Conservation (phyloP, 495 filamentous ascomycete species). For the Amorphotheca resinae region DNA sequence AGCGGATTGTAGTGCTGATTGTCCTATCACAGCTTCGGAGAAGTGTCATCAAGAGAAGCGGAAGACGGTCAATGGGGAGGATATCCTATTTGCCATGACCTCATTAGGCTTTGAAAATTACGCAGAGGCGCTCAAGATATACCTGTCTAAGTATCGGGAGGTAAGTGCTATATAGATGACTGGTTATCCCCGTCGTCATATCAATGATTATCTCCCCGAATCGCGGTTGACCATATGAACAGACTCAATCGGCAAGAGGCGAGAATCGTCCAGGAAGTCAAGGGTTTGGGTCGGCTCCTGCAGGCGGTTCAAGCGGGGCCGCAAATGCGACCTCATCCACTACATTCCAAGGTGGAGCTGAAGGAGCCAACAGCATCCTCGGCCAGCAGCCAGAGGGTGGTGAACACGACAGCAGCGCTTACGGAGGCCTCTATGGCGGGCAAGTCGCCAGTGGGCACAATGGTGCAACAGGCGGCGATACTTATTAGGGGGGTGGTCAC, state of each 20-base stretch:
- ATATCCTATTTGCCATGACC: conserved; percentile 98
- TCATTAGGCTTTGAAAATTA: conserved; percentile 99
- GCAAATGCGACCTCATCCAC: conserved; percentile 35
- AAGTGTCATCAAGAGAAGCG: conserved; percentile 99
- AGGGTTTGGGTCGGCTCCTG: conserved; percentile 38
- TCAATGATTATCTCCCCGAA: conserved; percentile 3
- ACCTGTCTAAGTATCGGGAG: conserved; percentile 94
- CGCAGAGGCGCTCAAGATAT: conserved; percentile 93
- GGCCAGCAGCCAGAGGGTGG: conserved; percentile 45
- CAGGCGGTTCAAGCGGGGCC: conserved; percentile 28
- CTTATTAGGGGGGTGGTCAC: conserved; percentile 8
- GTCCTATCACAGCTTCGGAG: conserved; percentile 64
- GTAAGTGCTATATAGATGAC: conserved; percentile 44
- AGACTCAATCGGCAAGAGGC: conserved; percentile 67
- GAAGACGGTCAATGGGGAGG: conserved; percentile 97
- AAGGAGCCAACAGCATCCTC: conserved; percentile 44
- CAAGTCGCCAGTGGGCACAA: conserved; percentile 49
- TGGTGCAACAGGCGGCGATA: conserved; percentile 43
- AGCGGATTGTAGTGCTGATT: not conserved
- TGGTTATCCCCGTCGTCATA: not conserved
- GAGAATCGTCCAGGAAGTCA: conserved; percentile 61
- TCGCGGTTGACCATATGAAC: conserved; percentile 12
- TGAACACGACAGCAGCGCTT: conserved; percentile 42
- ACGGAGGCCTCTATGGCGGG: conserved; percentile 48
- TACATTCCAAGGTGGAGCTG: conserved; percentile 41